Base-by-base conservation (phyloP, 345 rosid genomes). In the Firmiana major region DNA sequence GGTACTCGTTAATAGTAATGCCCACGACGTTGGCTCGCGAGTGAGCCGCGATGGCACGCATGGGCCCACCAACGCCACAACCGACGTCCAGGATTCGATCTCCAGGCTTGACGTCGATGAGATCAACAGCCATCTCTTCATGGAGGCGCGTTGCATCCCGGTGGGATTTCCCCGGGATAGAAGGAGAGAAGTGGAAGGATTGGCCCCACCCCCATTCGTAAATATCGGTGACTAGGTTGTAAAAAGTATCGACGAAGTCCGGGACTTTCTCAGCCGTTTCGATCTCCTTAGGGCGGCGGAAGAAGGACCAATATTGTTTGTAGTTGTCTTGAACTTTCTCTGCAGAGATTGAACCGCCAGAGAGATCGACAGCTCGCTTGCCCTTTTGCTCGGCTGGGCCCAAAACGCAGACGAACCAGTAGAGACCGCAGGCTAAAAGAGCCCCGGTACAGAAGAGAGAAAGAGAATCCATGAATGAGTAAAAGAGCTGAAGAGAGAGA, bases 191-290 rank as follows among this genome's bases (percentile, higher is more conserved):
- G 75, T 95, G 99, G 84, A 95, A 95, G 70, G 98, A 95, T 75
- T 95, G 99, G 9, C 98, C 99, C 99, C 98, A 95, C 0, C 99
- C 99, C 99, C 99, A 95, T 87, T 95, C 99, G 85, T 95, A 95
- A 65, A 95, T 95, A 79, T 95, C 99, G 9, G 99, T 95, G 13
- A 95, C 96, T 48, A 93, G 81, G 80, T 95, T 93, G 89, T 95
- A 95, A 59, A 95, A 95, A 0, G 99, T 95, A 84, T 95, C 96
- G 38, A 95, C 99, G 74, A 95, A 91, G 77, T 86, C 97, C 0
- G 99, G 99, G 9, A 93, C 98, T 22, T 90, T 90, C 51, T 95
- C 97, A 70, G 91, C 79, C 42, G 89, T 79, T 78, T 87, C 91
- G 89, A 92, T 92, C 86, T 95, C 97, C 73, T 90, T 95, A 0